Base-by-base conservation (phyloP, 352 stramenopile species). In the Globisporangium abappressorium region DNA sequence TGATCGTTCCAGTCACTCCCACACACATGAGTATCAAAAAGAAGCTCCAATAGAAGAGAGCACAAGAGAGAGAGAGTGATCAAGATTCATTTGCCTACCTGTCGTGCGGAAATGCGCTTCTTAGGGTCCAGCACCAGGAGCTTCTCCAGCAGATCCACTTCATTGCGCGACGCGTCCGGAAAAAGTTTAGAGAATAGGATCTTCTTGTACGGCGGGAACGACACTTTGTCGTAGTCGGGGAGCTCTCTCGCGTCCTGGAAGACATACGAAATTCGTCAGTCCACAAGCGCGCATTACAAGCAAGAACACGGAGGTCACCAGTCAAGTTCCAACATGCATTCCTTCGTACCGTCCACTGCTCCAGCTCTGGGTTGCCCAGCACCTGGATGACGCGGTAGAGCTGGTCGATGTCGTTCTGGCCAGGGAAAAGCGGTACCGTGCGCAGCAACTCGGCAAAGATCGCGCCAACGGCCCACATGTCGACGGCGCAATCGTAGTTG, bases 381-480 rank as follows among this genome's bases (percentile, higher is more conserved):
- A 92, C 72, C 55, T 93, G 80, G 38, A 91, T 69, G 36, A 96
- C 72, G 36, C 83, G 81, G 47, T 82, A 90, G 36, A 96, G 78
- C 69, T 96, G 85, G 65, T 95, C 85, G 43, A 94, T 83, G 69
- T 94, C 84, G 61, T 86, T 93, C 64, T 92, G 79, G 0, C 84
- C 89, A n/a, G 83, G 70, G 59, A 96, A 95, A 38, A 93, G 71
- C 53, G 89, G 81, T 22, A 79, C 79, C 20, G 77, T 66, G 34
- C 78, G 73, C 56, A 94, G 63, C 57, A 94, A 59, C 65, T 94
- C 86, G 33, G 79, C 85, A 20, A 92, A 75, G 43, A 94, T 76
- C 14, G 79, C 74, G 24, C 85, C 87, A 6, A 92, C 77, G 9
- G 77, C 71, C 85, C 87, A 95, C 76, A 95, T 82, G 67, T 95